phyloP scores from a whole-genome alignment of 768 basidiomycete genomes.

The Rhizopogon rudus region DNA sequence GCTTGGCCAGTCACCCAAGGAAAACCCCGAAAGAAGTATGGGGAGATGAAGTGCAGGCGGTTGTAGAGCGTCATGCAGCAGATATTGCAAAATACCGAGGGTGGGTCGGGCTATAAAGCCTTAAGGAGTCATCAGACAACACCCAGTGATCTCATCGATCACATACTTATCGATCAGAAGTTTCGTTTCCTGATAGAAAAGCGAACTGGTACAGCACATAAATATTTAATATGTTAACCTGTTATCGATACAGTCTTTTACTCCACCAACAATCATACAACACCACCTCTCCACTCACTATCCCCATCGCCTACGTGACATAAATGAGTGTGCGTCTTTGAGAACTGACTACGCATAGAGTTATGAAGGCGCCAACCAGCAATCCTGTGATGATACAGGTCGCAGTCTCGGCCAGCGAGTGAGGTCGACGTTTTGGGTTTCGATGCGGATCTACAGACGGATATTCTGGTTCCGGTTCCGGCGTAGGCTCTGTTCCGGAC shows the following conservation, averaged over 20 bases:
- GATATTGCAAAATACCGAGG: conserved; percentile 55
- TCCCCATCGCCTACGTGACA: conserved; percentile 18
- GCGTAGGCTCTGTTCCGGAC: conserved; percentile 6
- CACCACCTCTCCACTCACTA: background rate
- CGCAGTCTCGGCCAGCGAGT: conserved; percentile 29
- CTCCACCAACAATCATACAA: background rate
- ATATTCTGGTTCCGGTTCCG: conserved; percentile 10
- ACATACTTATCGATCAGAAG: background rate
- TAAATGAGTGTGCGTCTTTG: conserved; percentile 44
- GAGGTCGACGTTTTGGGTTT: conserved; percentile 14
- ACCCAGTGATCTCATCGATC: background rate
- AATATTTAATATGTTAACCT: conserved; percentile 18
- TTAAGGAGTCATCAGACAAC: background rate
- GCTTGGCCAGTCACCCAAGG: conserved; percentile 21
- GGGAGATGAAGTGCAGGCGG: conserved; percentile 56
- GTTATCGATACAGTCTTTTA: conserved; percentile 18
- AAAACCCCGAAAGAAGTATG: conserved; percentile 54
- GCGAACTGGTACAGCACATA: conserved; percentile 7
- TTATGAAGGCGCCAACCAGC: conserved; percentile 52
- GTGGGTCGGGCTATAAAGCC: conserved; percentile 39
- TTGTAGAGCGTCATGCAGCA: conserved; percentile 52
- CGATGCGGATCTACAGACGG: conserved; percentile 7
- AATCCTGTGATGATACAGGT: conserved; percentile 54
- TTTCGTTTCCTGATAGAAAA: conserved; percentile 3
- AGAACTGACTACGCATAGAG: conserved; percentile 44